phyloP scores from a whole-genome alignment of 2,329 filamentous ascomycete species.

The Clonostachys chloroleuca region DNA sequence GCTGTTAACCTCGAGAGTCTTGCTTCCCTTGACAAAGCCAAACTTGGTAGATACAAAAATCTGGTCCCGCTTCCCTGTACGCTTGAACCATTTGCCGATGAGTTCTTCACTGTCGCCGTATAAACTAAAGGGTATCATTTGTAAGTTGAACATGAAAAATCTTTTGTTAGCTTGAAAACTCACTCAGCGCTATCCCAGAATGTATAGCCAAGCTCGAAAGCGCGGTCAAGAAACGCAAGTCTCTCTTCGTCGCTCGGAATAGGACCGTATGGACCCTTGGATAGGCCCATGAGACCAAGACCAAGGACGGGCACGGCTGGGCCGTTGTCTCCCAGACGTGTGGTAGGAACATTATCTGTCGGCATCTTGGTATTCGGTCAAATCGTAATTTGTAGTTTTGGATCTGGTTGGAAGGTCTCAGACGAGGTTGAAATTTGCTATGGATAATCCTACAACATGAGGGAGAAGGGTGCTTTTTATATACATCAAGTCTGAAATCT shows the following conservation, averaged over 20 bases:
- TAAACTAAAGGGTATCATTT: constrained; percentile 7
- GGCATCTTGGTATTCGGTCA: too few relatives aligned
- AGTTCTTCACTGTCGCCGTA: constrained; percentile 42
- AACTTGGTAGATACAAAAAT: constrained; percentile 38
- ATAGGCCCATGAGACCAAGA: constrained; percentile 44
- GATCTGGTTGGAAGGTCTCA: too few relatives aligned
- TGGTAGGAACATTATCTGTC: too few relatives aligned
- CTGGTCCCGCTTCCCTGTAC: constrained; percentile 33
- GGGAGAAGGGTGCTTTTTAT: too few relatives aligned
- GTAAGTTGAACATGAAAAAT: not conserved
- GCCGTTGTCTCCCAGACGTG: constrained; percentile 40
- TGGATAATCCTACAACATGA: too few relatives aligned
- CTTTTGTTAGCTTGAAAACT: not conserved
- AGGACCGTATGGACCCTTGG: constrained; percentile 6
- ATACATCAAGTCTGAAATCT: too few relatives aligned
- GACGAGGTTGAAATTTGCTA: too few relatives aligned
- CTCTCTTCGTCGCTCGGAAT: constrained; percentile 37
- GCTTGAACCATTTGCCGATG: constrained; percentile 40
- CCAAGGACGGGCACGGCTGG: constrained; percentile 41
- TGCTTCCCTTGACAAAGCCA: constrained; percentile 4
- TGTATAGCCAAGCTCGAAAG: constrained; percentile 36
- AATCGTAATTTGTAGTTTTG: too few relatives aligned
- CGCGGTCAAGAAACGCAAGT: constrained; percentile 40
- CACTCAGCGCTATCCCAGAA: constrained; percentile 42
- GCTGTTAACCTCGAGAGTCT: constrained; percentile 7